Base-by-base conservation (phyloP, 345 rosid species). In the Populus ilicifolia region DNA sequence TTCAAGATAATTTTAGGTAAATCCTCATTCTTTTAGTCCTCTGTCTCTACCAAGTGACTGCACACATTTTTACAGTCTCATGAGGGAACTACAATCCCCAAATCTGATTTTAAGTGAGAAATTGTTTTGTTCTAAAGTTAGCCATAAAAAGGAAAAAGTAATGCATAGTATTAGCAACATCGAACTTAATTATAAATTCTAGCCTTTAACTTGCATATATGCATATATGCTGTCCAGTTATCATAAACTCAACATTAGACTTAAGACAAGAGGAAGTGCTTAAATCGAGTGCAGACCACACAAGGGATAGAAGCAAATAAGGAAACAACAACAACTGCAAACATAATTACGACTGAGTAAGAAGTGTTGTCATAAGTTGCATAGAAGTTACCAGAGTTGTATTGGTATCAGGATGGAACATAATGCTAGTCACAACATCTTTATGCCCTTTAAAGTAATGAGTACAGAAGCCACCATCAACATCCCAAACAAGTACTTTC, bases 401-500 rank as follows among this genome's bases (percentile, higher is more conserved):
- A 78, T 76, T 69, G 0, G 85, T 30, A 75, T 91, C 90, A 35
- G 96, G 97, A 89, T 96, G 98, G 86, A 96, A 96, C 85, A 90
- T 79, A 61, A 93, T 46, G 80, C 84, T 86, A 59, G 92, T 80
- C 59, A 93, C 97, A 81, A 96, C 94, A 25, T 94, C 98, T 81
- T 87, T 88, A 85, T 96, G 99, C 38, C 97, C 99, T 85, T 87
- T 96, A 83, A 96, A 96, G 87, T 79, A 86, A 83, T 96, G 98
- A 81, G 99, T 93, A 78, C 97, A 92, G 88, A 90, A 96, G 73
- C 98, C 97, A 72, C 99, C 99, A 82, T 93, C 97, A 29, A 96
- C 94, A 88, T 96, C 99, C 98, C 98, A 96, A 68, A 96, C 93
- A 77, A 89, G 92, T 7, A 96, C 99, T 87, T 96, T 96, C 80